Evolutionary conservation across 73 alveolate genomes (phyloP), one percentile per base, ranked within the genome.

Genomic region (Durusdinium trenchii): DNA sequence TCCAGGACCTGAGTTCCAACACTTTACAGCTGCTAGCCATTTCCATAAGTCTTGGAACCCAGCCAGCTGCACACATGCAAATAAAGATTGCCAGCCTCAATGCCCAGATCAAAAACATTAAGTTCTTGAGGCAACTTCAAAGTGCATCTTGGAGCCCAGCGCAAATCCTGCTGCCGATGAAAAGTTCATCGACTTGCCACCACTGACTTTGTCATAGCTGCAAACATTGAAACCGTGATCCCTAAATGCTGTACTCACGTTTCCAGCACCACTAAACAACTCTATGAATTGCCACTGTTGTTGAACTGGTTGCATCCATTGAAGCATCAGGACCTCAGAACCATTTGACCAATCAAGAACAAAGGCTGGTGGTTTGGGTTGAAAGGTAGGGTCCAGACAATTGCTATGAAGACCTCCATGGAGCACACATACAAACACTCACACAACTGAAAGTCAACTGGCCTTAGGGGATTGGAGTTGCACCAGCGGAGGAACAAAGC

Each of bases 1-100:
- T 10, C 83, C 83, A n/a, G 83, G 43, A 35, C 83, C 83, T 71
- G 83, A n/a, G n/a, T n/a, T n/a, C n/a, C n/a, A n/a, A n/a, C n/a
- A n/a, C n/a, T n/a, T n/a, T n/a, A n/a, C n/a, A n/a, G n/a, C 51
- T 14, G 48, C 47, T 26, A 71, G 32, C 26, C 3, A 50, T 3
- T 6, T 3, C 23, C 12, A 10, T 6, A 26, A n/a, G 6, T 71
- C 43, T 5, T 38, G 32, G 83, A 5, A 14, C 10, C 16, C 83
- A 10, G 28, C 16, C 32, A 35, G 51, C 83, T 71, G 83, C 83
- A n/a, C 51, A 14, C 48, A 71, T 18, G 3, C 16, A 3, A 28
- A 71, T 3, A 47, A 47, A 71, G 10, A 71, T 26, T 14, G 83
- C 83, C 83, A 71, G 50, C 83, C 83, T 71, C 47, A 71, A 62